These are phyloP conservation scores for Saccharomyces hybrid DNA, from an alignment of 1,139 yeast species.

Conservation along the genomic window DNA sequence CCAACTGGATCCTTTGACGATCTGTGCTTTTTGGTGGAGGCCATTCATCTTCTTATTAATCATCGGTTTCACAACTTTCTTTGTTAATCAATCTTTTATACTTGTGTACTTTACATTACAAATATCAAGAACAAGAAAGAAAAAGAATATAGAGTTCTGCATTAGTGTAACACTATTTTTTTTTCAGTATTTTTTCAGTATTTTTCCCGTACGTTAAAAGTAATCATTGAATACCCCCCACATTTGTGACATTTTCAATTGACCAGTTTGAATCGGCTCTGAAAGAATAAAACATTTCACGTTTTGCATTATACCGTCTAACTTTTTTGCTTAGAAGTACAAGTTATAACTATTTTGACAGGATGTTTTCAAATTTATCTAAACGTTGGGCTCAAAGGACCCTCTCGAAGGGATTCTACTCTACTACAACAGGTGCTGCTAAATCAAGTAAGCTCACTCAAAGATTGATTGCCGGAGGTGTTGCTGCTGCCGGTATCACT, in stretches of 20 bases:
- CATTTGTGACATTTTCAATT: background rate
- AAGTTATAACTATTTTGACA: background rate
- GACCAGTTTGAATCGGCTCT: conserved; percentile 2
- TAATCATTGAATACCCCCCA: background rate
- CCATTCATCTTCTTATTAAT: background rate
- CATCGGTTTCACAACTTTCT: background rate
- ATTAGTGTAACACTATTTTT: background rate
- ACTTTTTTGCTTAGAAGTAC: background rate
- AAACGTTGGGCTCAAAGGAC: conserved; percentile 11
- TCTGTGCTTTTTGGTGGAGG: background rate
- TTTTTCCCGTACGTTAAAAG: background rate
- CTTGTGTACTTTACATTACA: background rate
- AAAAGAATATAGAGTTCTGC: background rate
- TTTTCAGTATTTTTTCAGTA: background rate
- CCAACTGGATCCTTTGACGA: background rate
- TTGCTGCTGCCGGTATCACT: conserved; percentile 54
- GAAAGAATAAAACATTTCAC: background rate
- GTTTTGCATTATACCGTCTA: background rate
- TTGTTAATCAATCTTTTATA: background rate
- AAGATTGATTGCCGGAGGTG: conserved; percentile 35
- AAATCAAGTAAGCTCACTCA: conserved; percentile 3
- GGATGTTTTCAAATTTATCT: conserved; percentile 9
- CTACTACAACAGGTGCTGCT: conserved; percentile 2
- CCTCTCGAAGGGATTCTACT: conserved; percentile 5
- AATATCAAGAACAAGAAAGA: background rate